Base-by-base conservation (phyloP, 139 green algal species). In the Mychonastes homosphaera region DNA sequence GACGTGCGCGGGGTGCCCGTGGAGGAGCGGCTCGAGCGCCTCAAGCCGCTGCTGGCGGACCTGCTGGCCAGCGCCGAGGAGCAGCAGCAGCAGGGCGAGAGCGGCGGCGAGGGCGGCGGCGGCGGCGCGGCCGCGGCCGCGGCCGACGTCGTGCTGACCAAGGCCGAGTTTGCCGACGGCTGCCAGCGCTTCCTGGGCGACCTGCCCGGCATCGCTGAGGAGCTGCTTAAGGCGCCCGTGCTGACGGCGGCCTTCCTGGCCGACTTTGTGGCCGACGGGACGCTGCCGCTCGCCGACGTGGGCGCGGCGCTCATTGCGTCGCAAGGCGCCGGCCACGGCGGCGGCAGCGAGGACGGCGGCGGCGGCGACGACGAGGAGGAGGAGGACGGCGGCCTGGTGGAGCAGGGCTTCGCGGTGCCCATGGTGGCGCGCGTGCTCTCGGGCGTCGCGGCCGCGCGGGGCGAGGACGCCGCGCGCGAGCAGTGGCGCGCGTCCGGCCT, bases 141-240 rank as follows among this genome's bases (percentile, higher is more conserved):
- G n/a, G n/a, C n/a, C n/a, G n/a, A n/a, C n/a, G n/a, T n/a, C n/a
- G n/a, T n/a, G 54, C 39, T 32, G 16, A 24, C 38, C 6, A 19
- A n/a, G 6, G 19, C 33, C 19, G 53, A 12, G 7, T 36, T 12
- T 6, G 5, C 5, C 16, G 27, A 38, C 8, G 26, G 18, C 4
- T 9, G 23, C 28, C 27, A 32, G 10, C 56, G 30, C 4, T 27
- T 63, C 4, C 44, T 72, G 6, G 55, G 15, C 12, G 16, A 44
- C 7, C 56, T 62, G 30, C 30, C 56, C 16, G 60, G 60, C 39
- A 28, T 67, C 10, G 50, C 53, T 6, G 60, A 67, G 29, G 67
- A 76, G 46, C 64, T 70, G 19, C 63, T 63, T 48, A 75, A 69
- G 44, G 66, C 70, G 15, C 62, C 70, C 0, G 7, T 52, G 10